Evolutionary conservation across 805 yeast species (phyloP), one percentile per base, ranked within the genome.

Genomic region (Lachancea meyersii): DNA sequence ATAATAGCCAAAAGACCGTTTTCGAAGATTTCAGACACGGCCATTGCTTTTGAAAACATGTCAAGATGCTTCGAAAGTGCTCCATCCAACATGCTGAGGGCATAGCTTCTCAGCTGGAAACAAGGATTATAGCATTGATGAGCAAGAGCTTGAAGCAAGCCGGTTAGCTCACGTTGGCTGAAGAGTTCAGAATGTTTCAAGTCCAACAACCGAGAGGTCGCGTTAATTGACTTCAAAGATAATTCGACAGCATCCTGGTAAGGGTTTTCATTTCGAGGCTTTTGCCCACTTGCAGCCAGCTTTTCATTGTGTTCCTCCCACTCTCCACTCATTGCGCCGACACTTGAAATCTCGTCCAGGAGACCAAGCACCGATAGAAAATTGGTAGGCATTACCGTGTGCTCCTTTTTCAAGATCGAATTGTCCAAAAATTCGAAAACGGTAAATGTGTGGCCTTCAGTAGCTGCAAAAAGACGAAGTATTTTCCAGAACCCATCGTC

Each of bases 41-140:
- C 66, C 5, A 75, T 58, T 2, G 70, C 62, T 1, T 64, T 66
- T 14, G 61, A 52, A 9, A 69, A 61, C 3, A 68, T 61, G 3
- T 62, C 58, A 4, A 68, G 56, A 9, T 63, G 54, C 20, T 65
- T 56, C 4, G 62, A 49, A 10, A 69, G 43, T 30, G 79, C 65
- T 4, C 69, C 64, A 46, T 83, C 84, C 40, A 89, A 70, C 0
- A 76, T 61, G 17, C 71, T 70, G 32, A 87, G 63, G 0, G 95
- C 89, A 59, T 72, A 76, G 0, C 73, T 62, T 31, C 95, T 69
- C 9, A 88, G 68, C 55, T 85, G 88, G 21, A 86, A 69, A 58
- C 95, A 86, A 16, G 96, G 95, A 54, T 88, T 88, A 58, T 83
- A 74, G 58, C 96, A 85, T 60, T 89, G 96, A 54, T 84, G 91